These are phyloP conservation scores for Claviceps sp. DNA, from an alignment of 2,329 filamentous ascomycete species.

Conservation along the genomic window DNA sequence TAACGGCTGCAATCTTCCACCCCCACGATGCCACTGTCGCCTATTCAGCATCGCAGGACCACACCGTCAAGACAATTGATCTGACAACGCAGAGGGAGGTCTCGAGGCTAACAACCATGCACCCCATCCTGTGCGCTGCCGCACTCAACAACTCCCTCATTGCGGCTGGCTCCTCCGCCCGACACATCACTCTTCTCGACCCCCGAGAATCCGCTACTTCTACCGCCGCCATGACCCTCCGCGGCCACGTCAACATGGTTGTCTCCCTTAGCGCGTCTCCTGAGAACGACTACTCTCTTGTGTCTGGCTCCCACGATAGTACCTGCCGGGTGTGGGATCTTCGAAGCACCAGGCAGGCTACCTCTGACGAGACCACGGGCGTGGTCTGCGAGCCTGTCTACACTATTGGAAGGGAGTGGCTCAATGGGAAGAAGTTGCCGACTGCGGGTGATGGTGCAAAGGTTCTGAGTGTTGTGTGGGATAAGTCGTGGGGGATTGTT, in stretches of 20 bases:
- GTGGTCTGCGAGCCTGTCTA: conserved; percentile 62
- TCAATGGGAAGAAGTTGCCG: conserved; percentile 47
- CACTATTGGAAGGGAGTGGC: conserved; percentile 61
- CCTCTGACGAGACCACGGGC: conserved; percentile 46
- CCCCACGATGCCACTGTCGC: conserved; percentile 73
- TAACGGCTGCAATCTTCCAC: conserved; percentile 75
- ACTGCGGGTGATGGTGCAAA: conserved; percentile 74
- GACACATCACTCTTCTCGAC: conserved; percentile 88
- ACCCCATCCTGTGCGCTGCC: conserved; percentile 67
- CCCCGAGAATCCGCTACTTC: conserved; percentile 64
- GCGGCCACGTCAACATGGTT: conserved; percentile 72
- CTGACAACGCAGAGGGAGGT: conserved; percentile 68
- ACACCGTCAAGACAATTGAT: conserved; percentile 83
- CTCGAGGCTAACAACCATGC: conserved; percentile 68
- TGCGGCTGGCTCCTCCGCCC: conserved; percentile 66
- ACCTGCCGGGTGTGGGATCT: conserved; percentile 93
- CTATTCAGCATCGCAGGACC: conserved; percentile 85
- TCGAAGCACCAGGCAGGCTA: conserved; percentile 49
- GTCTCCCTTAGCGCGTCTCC: conserved; percentile 36
- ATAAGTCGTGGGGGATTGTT: conserved; percentile 73
- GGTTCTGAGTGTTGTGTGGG: conserved; percentile 82
- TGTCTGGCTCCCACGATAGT: conserved; percentile 82
- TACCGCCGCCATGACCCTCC: conserved; percentile 77
- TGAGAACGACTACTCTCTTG: conserved; percentile 66
- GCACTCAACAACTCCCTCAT: conserved; percentile 53